Base-by-base conservation (phyloP, 2,329 filamentous ascomycete species). In the Alternaria arbusti region DNA sequence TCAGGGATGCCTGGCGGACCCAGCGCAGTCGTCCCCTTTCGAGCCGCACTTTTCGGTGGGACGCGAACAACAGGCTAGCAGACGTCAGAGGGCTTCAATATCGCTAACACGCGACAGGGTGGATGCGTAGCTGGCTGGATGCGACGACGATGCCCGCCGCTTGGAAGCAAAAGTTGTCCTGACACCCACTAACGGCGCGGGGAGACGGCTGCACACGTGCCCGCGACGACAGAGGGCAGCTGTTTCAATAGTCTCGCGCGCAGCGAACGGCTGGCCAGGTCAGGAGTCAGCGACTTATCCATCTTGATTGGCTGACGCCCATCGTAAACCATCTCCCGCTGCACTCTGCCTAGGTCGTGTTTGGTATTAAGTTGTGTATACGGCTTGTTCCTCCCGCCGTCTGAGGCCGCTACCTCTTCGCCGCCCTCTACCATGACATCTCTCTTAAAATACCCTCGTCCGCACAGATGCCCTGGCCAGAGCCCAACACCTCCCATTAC, bases 11-110 rank as follows among this genome's bases (percentile, higher is more conserved):
- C 60, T 50, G 60, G 60, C 56, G 60, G 56, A 59, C 60, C 60
- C 49, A 50, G 56, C 60, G 40, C 49, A 20, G 44, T 26, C 22
- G 50, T 59, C 57, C 68, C 73, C 73, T 71, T 67, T 71, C 68
- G 61, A 64, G 70, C 73, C 65, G 68, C 65, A 64, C 66, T 50
- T 55, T 51, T 51, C 9, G 64, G 70, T 67, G 73, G 70, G 69
- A 62, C 68, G 67, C 66, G 64, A 63, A 54, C 66, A 64, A 59
- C 44, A 43, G 56, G 56, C 57, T 63, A 64, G 61, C 52, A 52
- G 52, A 61, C 58, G 61, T 64, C 61, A 64, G 46, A 57, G 54
- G 40, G 60, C 28, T 60, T 55, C 56, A 51, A 44, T 55, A 55
- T 55, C 45, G 61, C 61, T 46, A 50, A 46, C 28, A 62, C 40